Percentiles rank a stretch among this genome's conserved stretches.
These are phyloP conservation scores for Danielia reshetovae DNA, from an alignment of 805 yeast species.

Conservation along the genomic window DNA sequence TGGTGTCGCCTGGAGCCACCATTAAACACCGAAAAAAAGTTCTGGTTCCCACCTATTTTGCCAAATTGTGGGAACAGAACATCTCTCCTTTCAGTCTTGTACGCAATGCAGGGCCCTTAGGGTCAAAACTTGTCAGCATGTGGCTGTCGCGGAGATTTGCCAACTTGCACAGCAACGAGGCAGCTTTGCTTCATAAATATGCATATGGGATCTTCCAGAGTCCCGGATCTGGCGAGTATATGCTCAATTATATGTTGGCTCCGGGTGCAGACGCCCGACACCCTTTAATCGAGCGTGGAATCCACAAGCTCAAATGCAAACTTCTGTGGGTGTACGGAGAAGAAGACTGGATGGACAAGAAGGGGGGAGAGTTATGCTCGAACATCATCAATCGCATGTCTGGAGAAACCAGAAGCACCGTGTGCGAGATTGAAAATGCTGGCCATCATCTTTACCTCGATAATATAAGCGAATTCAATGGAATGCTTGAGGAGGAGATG, in stretches of 20 bases:
- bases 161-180: conserved; percentile 43
- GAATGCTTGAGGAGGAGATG: conserved; percentile 51
- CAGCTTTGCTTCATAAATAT: conserved; percentile 64
- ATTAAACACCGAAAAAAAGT: conserved; percentile 43
- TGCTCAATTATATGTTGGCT: conserved; percentile 74
- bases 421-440: conserved; percentile 46
- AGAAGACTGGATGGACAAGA: conserved; percentile 57
- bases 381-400: conserved; percentile 24
- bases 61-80: conserved; percentile 78
- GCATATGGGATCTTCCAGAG: conserved; percentile 81
- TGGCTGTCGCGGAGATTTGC: conserved; percentile 87
- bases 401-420: conserved; percentile 20
- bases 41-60: conserved; percentile 71
- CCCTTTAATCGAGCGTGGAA: conserved; percentile 55
- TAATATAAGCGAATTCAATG: conserved; percentile 52
- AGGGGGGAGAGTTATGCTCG: conserved; percentile 44
- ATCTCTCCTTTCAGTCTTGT: conserved; percentile 83
- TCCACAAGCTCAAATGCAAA: conserved; percentile 52
- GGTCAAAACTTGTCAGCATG: conserved; percentile 80
- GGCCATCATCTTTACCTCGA: conserved; percentile 84
- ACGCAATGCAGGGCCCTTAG: conserved; percentile 73
- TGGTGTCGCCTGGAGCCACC: conserved; percentile 90
- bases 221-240: conserved; percentile 90
- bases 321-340: conserved; percentile 86
- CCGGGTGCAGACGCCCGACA: conserved; percentile 89